A percentile compares a stretch with the other conserved stretches of the same genome.
phyloP scores from a whole-genome alignment of 1,284 basidiomycete species.

The Tylopilus orsonianus region DNA sequence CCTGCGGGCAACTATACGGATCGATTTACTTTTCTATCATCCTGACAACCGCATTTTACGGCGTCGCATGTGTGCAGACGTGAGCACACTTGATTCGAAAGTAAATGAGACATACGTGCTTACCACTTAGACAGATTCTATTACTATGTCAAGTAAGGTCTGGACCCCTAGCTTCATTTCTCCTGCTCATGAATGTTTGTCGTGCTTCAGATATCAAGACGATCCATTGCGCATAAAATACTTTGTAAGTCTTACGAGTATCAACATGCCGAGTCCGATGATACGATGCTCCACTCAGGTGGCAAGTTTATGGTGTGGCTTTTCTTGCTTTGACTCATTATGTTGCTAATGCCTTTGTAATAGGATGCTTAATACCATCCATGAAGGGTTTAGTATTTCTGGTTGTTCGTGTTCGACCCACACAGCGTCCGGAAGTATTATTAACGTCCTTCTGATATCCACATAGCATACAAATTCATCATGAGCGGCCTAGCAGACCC shows the following conservation, averaged over 20 bases:
- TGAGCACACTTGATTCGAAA: not conserved
- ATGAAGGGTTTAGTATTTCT: conserved; percentile 3
- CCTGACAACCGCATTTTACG: conserved; percentile 11
- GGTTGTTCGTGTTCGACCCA: conserved; percentile 6
- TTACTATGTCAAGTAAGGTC: conserved; percentile 16
- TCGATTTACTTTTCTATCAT: conserved; percentile 8
- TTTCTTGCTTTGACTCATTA: not conserved
- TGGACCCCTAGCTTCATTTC: not conserved
- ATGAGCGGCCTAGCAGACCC: conserved; percentile 4
- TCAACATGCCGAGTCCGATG: not conserved
- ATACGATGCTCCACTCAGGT: conserved; percentile 1
- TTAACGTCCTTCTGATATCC: not conserved
- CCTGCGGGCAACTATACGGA: not conserved
- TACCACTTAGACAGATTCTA: conserved; percentile 9
- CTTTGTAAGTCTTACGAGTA: conserved; percentile 8
- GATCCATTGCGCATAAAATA: conserved; percentile 8
- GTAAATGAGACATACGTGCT: too few relatives aligned
- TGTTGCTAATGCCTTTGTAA: not conserved
- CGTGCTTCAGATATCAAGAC: conserved; percentile 15
- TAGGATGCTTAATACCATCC: conserved; percentile 11
- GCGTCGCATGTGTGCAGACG: conserved; percentile 19
- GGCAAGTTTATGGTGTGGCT: conserved; percentile 4
- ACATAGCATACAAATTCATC: conserved; percentile 18
- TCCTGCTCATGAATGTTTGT: not conserved
- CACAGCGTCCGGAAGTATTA: not conserved